phyloP scores from a whole-genome alignment of 2,329 filamentous ascomycete genomes.

The Phialocephala subalpina region DNA sequence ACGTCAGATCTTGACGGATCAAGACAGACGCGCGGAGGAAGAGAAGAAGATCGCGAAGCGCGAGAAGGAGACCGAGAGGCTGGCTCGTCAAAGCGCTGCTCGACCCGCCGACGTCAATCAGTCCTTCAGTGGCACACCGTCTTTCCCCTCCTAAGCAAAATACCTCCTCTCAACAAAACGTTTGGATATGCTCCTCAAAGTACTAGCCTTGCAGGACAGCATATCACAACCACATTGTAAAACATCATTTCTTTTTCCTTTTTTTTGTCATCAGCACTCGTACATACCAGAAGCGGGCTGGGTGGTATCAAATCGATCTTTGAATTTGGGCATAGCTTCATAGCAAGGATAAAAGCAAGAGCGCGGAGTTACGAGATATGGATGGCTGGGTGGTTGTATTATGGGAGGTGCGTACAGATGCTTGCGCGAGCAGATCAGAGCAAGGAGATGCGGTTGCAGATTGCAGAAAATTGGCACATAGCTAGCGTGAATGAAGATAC shows the following conservation, averaged over 20 bases:
- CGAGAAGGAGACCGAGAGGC: slow-evolving; percentile 20
- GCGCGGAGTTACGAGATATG: slow-evolving; percentile 8
- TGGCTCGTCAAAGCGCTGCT: slow-evolving; percentile 8
- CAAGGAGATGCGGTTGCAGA: background rate
- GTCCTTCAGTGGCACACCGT: background rate
- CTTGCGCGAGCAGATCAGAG: background rate
- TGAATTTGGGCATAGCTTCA: background rate
- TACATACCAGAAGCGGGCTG: background rate
- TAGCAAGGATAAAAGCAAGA: slow-evolving; percentile 5
- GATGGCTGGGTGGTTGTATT: background rate
- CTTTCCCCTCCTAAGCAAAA: background rate
- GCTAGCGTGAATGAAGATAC: background rate
- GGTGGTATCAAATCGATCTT: background rate
- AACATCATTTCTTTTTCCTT: slow-evolving; percentile 1
- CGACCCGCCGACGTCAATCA: slow-evolving; percentile 3
- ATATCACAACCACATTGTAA: slow-evolving; percentile 11
- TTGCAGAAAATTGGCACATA: slow-evolving; percentile 4
- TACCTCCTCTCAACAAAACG: background rate
- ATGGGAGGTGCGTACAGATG: background rate
- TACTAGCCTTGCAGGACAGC: background rate
- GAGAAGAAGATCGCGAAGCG: slow-evolving; percentile 20
- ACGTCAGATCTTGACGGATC: slow-evolving; percentile 27
- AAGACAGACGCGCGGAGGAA: slow-evolving; percentile 24
- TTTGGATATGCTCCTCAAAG: background rate
- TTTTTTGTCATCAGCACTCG: background rate